phyloP scores from a whole-genome alignment of 2,329 filamentous ascomycete species.

The Fusarium pseudoanthophilum region DNA sequence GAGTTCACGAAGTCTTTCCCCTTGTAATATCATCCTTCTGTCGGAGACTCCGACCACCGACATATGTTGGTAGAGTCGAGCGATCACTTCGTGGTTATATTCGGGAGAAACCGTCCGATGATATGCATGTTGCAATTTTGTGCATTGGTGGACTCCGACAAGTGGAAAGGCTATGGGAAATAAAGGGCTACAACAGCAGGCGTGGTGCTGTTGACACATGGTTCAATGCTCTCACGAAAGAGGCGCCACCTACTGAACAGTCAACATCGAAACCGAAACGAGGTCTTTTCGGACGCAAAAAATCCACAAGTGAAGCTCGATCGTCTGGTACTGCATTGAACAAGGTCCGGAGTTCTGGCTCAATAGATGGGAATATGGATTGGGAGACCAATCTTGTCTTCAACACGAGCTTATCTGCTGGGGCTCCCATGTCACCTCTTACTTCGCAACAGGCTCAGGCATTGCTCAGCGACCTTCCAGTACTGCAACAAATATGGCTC shows the following conservation, averaged over 20 bases:
- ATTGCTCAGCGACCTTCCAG: slow-evolving; percentile 66
- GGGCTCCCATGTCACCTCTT: slow-evolving; percentile 70
- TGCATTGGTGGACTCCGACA: slow-evolving; percentile 71
- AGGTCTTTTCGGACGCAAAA: slow-evolving; percentile 68
- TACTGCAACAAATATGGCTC: slow-evolving; percentile 70
- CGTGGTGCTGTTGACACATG: slow-evolving; percentile 69
- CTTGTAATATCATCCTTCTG: slow-evolving; percentile 73
- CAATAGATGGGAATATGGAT: slow-evolving; percentile 47
- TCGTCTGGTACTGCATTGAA: slow-evolving; percentile 42
- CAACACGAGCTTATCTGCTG: slow-evolving; percentile 67
- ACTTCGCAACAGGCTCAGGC: slow-evolving; percentile 60
- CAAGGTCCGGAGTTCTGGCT: slow-evolving; percentile 45
- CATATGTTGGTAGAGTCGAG: slow-evolving; percentile 72
- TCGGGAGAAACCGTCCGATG: slow-evolving; percentile 70
- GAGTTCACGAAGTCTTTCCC: slow-evolving; percentile 73
- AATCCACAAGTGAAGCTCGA: slow-evolving; percentile 55
- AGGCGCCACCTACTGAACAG: slow-evolving; percentile 49
- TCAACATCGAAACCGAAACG: slow-evolving; percentile 61
- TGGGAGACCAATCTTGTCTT: slow-evolving; percentile 61
- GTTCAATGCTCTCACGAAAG: slow-evolving; percentile 64
- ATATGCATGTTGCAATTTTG: slow-evolving; percentile 69
- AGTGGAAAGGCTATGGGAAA: slow-evolving; percentile 73
- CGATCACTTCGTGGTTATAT: slow-evolving; percentile 71
- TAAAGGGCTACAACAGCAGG: slow-evolving; percentile 71
- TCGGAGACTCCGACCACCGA: slow-evolving; percentile 69